Conservation (phyloP, 257 asterid genomes). For the Avicennia marina region DNA sequence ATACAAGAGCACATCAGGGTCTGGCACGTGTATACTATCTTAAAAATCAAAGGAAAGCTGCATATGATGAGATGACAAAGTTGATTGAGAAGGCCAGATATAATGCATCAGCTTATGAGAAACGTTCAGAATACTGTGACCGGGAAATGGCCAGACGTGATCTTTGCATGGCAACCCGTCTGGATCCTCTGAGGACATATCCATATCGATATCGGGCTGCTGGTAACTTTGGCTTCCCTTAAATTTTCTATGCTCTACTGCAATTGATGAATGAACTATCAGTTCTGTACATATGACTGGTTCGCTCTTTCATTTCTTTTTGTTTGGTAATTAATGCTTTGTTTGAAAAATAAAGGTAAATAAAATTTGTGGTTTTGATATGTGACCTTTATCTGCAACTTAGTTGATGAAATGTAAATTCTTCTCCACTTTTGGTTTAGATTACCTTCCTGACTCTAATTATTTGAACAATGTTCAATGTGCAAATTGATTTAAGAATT, state of each 20-base stretch:
- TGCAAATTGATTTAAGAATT: too few species aligned
- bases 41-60: conserved; percentile 71
- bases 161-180: conserved; percentile 70
- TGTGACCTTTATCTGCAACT: too few species aligned
- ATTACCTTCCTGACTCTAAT: too few species aligned
- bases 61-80: conserved; percentile 96
- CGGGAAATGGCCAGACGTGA: conserved; percentile 90
- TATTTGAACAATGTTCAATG: too few species aligned
- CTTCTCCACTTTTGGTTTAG: too few species aligned
- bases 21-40: conserved; percentile 93
- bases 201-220: conserved; percentile 95
- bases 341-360: too few species aligned
- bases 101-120: conserved; percentile 95
- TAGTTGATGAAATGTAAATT: too few species aligned
- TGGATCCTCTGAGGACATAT: conserved; percentile 89
- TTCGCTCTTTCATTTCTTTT: background rate
- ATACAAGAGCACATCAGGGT: conserved; percentile 94
- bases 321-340: too few species aligned
- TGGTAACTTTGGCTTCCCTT: conserved; percentile 40
- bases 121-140: conserved; percentile 88
- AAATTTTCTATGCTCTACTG: background rate
- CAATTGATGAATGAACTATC: too few species aligned
- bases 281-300: too few species aligned
- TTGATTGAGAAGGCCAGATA: conserved; percentile 78
- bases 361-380: too few species aligned